A percentile compares a stretch with the other conserved stretches of the same genome.
phyloP scores from a whole-genome alignment of 1,284 basidiomycete species.

The Pascua sp. region DNA sequence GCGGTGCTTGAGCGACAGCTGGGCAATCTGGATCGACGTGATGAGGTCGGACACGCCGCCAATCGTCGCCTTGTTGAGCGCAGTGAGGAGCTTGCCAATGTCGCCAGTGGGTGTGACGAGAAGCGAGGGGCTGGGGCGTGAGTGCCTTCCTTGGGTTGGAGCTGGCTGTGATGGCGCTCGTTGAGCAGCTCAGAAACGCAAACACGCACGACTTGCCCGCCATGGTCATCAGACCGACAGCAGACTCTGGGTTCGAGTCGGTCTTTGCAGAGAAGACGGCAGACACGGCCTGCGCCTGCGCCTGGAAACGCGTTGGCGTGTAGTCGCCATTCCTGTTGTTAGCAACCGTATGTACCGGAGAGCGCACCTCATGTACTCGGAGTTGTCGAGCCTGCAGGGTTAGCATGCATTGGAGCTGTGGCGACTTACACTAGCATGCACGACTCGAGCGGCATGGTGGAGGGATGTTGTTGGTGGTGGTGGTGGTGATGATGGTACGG shows the following conservation, averaged over 20 bases:
- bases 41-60: conserved; percentile 77
- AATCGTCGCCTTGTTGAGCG: conserved; percentile 70
- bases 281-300: conserved; percentile 88
- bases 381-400: conserved; percentile 72
- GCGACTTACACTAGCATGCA: conserved; percentile 66
- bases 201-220: conserved; percentile 78
- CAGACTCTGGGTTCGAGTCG: conserved; percentile 93
- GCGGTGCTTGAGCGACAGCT: conserved; percentile 93
- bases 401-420: not conserved
- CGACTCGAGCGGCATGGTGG: conserved; percentile 85
- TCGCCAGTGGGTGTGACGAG: conserved; percentile 94
- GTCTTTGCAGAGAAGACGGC: conserved; percentile 90
- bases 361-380: conserved; percentile 76
- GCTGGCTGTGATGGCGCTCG: not conserved
- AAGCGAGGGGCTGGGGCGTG: conserved; percentile 71
- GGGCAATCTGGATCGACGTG: conserved; percentile 88
- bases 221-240: conserved; percentile 97
- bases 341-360: not conserved
- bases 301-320: conserved; percentile 77
- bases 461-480: conserved; percentile 4
- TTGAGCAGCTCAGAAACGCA: not conserved
- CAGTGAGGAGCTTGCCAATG: conserved; percentile 82
- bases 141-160: not conserved
- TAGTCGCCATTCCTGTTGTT: conserved; percentile 78
- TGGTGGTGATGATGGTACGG: conserved; percentile 1